A percentile compares a stretch with the other conserved stretches of the same genome.
These are phyloP conservation scores for Boletus rubescentipes DNA, from an alignment of 768 basidiomycete species.

Conservation along the genomic window DNA sequence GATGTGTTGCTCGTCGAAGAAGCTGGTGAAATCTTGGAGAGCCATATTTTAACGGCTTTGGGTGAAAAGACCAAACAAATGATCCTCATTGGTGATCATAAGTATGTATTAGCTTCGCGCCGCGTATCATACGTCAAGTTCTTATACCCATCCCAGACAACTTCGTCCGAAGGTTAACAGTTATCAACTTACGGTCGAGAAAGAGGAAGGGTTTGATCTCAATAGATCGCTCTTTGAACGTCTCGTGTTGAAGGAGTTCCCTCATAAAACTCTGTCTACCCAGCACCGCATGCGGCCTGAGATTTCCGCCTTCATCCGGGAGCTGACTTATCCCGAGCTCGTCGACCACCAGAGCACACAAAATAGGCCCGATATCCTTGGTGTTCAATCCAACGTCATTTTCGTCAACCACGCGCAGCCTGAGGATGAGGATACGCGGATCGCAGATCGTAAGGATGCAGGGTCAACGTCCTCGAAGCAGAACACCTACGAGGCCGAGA, in stretches of 20 bases:
- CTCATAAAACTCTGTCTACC: slow-evolving; percentile 52
- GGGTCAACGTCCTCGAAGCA: slow-evolving; percentile 57
- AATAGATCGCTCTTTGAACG: slow-evolving; percentile 72
- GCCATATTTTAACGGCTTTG: slow-evolving; percentile 64
- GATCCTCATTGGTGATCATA: slow-evolving; percentile 72
- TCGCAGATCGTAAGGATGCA: slow-evolving; percentile 48
- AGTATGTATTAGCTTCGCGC: slow-evolving; percentile 38
- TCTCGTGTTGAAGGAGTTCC: slow-evolving; percentile 59
- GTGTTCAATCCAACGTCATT: slow-evolving; percentile 57
- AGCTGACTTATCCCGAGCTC: slow-evolving; percentile 70
- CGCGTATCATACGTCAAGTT: neutral
- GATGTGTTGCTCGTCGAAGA: slow-evolving; percentile 67
- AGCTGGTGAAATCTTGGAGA: slow-evolving; percentile 72
- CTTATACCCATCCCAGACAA: slow-evolving; percentile 43
- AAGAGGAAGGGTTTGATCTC: slow-evolving; percentile 65
- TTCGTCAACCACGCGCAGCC: slow-evolving; percentile 59
- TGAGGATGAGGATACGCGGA: slow-evolving; percentile 46
- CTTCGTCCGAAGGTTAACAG: slow-evolving; percentile 72
- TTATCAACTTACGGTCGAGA: slow-evolving; percentile 65
- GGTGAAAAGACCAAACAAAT: slow-evolving; percentile 48
- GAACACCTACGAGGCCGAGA: slow-evolving; percentile 58
- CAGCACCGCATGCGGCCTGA: slow-evolving; percentile 79
- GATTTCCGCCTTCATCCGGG: slow-evolving; percentile 62
- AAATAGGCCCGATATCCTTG: slow-evolving; percentile 51
- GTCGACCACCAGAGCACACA: slow-evolving; percentile 50